A percentile compares a stretch with the other conserved stretches of the same genome.
Conservation (phyloP, 2,329 filamentous ascomycete species). For the Aureobasidium musti region DNA sequence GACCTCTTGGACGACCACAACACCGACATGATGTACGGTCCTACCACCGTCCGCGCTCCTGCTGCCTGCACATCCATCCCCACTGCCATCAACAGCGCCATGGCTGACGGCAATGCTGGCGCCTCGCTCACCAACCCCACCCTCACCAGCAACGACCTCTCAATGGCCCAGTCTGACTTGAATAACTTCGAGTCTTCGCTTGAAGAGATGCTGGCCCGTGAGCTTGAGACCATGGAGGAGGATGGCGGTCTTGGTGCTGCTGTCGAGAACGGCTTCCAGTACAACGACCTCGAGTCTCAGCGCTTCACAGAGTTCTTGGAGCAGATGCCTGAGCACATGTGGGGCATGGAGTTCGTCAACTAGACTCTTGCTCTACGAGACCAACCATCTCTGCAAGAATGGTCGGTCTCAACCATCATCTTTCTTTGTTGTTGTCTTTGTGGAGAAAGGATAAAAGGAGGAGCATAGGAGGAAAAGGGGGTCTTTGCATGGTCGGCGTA, state of each 20-base stretch:
- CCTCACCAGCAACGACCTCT: slow-evolving; percentile 12
- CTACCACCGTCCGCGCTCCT: neutral
- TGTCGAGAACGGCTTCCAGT: slow-evolving; percentile 7
- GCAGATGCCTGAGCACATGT: slow-evolving; percentile 30
- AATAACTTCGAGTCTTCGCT: slow-evolving; percentile 23
- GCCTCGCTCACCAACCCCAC: neutral
- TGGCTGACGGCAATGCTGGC: slow-evolving; percentile 11
- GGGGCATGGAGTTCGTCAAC: slow-evolving; percentile 29
- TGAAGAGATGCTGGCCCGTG: slow-evolving; percentile 18
- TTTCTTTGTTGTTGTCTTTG: neutral
- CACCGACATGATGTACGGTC: neutral
- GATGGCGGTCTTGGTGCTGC: slow-evolving; percentile 1
- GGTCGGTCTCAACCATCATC: neutral
- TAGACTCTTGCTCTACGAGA: neutral
- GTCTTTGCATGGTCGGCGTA: slow-evolving; percentile 20
- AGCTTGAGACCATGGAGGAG: slow-evolving; percentile 25
- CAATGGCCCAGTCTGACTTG: slow-evolving; percentile 18
- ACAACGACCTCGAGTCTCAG: slow-evolving; percentile 27
- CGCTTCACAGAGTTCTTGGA: slow-evolving; percentile 29
- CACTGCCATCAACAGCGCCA: slow-evolving; percentile 2
- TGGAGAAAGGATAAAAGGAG: neutral
- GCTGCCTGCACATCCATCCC: slow-evolving; percentile 14
- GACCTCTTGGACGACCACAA: slow-evolving; percentile 26
- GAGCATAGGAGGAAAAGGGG: neutral
- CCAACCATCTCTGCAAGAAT: neutral